A percentile compares a stretch with the other conserved stretches of the same genome.
Evolutionary conservation across 495 filamentous ascomycete species (phyloP).

Genomic region (Podospora comata): DNA sequence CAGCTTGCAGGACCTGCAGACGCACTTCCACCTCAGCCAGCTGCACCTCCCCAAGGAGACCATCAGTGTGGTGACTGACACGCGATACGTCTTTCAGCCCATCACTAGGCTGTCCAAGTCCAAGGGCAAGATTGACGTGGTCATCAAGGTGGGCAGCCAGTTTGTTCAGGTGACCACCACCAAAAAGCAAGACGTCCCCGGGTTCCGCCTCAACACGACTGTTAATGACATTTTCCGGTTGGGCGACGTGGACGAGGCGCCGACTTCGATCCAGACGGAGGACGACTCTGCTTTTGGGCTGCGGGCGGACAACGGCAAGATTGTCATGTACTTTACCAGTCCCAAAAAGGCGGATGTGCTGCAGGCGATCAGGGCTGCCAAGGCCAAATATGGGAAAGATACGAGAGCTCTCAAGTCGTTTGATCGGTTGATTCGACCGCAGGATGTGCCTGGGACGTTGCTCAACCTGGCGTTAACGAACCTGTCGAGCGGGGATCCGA

Average conservation of each 20-base stretch:
- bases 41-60: constrained; percentile 65
- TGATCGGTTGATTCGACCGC: constrained; percentile 60
- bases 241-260: constrained; percentile 60
- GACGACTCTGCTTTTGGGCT: constrained; percentile 66
- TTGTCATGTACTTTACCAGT: constrained; percentile 64
- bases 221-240: constrained; percentile 67
- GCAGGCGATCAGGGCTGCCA: constrained; percentile 56
- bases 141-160: constrained; percentile 61
- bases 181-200: constrained; percentile 63
- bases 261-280: constrained; percentile 58
- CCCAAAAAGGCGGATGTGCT: constrained; percentile 58
- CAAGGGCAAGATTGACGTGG: constrained; percentile 62
- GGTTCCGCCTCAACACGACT: constrained; percentile 54
- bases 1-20: constrained; percentile 57
- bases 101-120: constrained; percentile 61
- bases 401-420: constrained; percentile 52
- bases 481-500: constrained; percentile 54
- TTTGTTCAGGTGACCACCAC: constrained; percentile 66
- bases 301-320: constrained; percentile 62
- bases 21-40: constrained; percentile 61
- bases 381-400: constrained; percentile 59
- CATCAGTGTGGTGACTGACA: constrained; percentile 60
- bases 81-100: constrained; percentile 60
- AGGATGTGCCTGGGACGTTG: constrained; percentile 65
- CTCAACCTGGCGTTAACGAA: constrained; percentile 64